These are phyloP conservation scores for Talinum fruticosum DNA, from an alignment of 148 eudicot species.

Conservation along the genomic window DNA sequence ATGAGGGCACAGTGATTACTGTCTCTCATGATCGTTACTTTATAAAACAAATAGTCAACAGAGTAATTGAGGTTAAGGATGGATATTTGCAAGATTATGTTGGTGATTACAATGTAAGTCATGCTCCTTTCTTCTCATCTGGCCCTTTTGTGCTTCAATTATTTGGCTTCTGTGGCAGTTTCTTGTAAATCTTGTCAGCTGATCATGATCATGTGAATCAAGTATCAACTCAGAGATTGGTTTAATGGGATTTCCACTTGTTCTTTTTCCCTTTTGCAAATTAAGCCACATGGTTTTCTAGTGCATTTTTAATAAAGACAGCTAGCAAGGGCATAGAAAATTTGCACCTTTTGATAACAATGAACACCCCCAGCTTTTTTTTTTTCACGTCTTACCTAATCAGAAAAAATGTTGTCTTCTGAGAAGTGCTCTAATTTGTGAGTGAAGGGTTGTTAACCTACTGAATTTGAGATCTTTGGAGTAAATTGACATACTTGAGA, in stretches of 20 bases:
- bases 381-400: no score
- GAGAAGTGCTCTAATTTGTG: neutral
- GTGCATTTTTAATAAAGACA: neutral
- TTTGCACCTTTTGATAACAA: no score
- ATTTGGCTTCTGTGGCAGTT: neutral
- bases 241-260: neutral
- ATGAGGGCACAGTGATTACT: conserved; percentile 80
- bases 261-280: neutral
- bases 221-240: neutral
- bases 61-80: conserved; percentile 89
- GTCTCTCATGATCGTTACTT: conserved; percentile 98
- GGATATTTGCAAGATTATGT: conserved; percentile 73
- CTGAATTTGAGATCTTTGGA: neutral
- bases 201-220: neutral
- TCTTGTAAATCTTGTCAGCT: neutral
- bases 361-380: neutral
- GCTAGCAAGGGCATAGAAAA: no score
- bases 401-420: neutral
- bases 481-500: neutral
- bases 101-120: conserved; percentile 89
- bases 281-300: neutral
- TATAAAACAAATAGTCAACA: conserved; percentile 82
- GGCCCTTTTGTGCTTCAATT: neutral
- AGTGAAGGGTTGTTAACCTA: neutral
- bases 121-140: conserved; percentile 4